A percentile compares a stretch with the other conserved stretches of the same genome.
Conservation (phyloP, 345 rosid genomes). For the Lepidium africanum region DNA sequence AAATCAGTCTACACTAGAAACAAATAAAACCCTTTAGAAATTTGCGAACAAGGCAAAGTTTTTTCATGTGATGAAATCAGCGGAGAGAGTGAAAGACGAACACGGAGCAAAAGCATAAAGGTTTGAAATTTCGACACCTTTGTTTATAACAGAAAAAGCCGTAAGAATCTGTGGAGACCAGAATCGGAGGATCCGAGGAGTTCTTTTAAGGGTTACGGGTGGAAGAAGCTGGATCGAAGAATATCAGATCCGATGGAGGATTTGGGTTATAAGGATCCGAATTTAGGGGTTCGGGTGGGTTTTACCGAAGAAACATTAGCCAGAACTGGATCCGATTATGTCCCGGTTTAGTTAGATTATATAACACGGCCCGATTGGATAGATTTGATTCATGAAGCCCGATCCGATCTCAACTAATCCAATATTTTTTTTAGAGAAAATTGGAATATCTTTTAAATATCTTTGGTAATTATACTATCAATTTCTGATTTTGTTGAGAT, state of each 20-base stretch:
- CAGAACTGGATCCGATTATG: neutral
- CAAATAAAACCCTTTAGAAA: neutral
- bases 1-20: neutral
- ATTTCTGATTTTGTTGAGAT: too few relatives aligned
- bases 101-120: neutral
- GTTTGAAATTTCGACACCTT: constrained; percentile 3
- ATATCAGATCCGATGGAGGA: constrained; percentile 14
- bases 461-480: too few relatives aligned
- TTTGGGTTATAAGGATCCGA: constrained; percentile 21
- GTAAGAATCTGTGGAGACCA: constrained; percentile 32
- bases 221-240: constrained; percentile 27
- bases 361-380: neutral
- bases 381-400: neutral
- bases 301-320: neutral
- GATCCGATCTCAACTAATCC: constrained; percentile 2
- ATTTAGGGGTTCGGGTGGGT: constrained; percentile 17
- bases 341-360: neutral
- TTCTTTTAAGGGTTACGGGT: constrained; percentile 24
- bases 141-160: neutral
- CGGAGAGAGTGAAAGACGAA: neutral
- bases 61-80: neutral
- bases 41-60: neutral
- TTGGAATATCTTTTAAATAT: too few relatives aligned
- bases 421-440: too few relatives aligned
- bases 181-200: constrained; percentile 61